Evolutionary conservation across 768 basidiomycete species (phyloP).

Genomic region (Heimioporus sp.): DNA sequence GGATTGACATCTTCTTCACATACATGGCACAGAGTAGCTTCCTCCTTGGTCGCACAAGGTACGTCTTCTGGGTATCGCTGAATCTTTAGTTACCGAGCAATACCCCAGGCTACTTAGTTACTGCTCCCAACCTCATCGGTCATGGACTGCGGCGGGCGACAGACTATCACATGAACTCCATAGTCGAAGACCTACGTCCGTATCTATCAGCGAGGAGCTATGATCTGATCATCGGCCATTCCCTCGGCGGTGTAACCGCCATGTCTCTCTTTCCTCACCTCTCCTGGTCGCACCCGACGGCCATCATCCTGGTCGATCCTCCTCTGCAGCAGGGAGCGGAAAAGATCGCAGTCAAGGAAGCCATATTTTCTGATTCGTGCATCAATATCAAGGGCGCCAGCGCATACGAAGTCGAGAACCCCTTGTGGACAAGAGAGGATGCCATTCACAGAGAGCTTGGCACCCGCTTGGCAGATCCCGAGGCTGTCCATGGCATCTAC

Average conservation of each 20-base stretch:
- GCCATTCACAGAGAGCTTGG: conserved; percentile 7
- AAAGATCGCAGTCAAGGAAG: background rate
- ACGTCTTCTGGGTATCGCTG: background rate
- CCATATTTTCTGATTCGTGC: background rate
- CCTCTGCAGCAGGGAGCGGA: conserved; percentile 1
- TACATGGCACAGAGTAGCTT: conserved; percentile 16
- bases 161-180: conserved; percentile 6
- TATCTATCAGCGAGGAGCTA: conserved; percentile 11
- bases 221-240: conserved; percentile 20
- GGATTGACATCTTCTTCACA: conserved; percentile 14
- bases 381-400: background rate
- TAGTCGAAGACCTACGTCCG: conserved; percentile 12
- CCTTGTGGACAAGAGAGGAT: conserved; percentile 10
- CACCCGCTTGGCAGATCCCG: background rate
- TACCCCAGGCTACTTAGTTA: conserved; percentile 16
- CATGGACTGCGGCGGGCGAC: conserved; percentile 8
- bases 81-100: background rate
- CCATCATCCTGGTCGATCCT: conserved; percentile 11
- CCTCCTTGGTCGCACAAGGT: conserved; percentile 17
- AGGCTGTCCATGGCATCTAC: conserved; percentile 6
- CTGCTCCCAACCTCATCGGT: conserved; percentile 17
- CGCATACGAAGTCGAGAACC: conserved; percentile 7
- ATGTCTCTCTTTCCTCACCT: conserved; percentile 16
- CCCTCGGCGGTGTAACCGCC: conserved; percentile 12
- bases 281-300: background rate